phyloP scores from a whole-genome alignment of 2,329 filamentous ascomycete species.

The Cercospora beticola region DNA sequence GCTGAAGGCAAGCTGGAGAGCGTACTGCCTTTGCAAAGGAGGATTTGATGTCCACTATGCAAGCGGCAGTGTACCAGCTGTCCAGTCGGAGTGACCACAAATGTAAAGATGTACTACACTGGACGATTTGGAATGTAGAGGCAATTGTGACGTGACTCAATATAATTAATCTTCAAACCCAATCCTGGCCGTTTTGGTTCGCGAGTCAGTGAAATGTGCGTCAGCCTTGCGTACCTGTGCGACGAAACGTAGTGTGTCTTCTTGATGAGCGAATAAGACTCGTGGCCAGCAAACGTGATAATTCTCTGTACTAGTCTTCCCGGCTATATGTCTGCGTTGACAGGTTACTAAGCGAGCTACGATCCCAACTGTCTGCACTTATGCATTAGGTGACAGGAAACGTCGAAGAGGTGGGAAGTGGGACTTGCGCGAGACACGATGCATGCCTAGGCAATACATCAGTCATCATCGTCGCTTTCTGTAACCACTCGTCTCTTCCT shows the following conservation, averaged over 20 bases:
- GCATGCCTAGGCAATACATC: not conserved
- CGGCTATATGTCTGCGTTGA: not conserved
- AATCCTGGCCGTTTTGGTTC: not conserved
- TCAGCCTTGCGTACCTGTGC: conserved; percentile 7
- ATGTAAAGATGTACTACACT: not conserved
- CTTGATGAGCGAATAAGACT: not conserved
- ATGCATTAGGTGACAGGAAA: not conserved
- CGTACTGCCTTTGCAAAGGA: conserved; percentile 3
- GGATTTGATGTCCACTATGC: not conserved
- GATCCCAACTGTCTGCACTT: not conserved
- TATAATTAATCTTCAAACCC: not conserved
- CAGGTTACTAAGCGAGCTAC: not conserved
- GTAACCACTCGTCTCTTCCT: conserved; percentile 25
- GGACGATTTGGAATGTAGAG: not conserved
- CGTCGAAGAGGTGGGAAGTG: not conserved
- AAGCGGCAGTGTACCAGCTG: not conserved
- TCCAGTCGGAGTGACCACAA: not conserved
- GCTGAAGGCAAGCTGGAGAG: not conserved
- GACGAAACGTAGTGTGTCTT: conserved; percentile 9
- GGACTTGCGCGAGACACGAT: not conserved
- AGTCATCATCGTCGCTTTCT: conserved; percentile 23
- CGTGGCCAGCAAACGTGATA: too few species aligned
- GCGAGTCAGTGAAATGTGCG: conserved; percentile 5
- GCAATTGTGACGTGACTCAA: not conserved
- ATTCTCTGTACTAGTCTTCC: not conserved